Evolutionary conservation across 2,329 filamentous ascomycete species (phyloP), one percentile per base, ranked within the genome.

Genomic region (Epicoccum nigrum): DNA sequence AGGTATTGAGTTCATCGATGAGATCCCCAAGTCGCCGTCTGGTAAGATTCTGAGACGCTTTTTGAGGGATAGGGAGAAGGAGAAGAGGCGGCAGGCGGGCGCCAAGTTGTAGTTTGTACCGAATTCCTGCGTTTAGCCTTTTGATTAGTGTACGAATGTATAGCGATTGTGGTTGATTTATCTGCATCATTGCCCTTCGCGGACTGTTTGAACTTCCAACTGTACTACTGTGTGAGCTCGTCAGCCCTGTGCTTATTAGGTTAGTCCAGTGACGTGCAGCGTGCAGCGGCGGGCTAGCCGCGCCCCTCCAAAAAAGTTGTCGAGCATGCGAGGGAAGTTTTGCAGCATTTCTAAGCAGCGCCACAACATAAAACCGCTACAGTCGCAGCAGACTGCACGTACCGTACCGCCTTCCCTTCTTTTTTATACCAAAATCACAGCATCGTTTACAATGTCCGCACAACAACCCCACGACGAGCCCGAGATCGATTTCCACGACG

Each of bases 1-100:
- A 3, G 84, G 84, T 3, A 75, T 86, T 8, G 79, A 83, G 53
- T 74, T 74, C 21, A 65, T 74, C 15, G 71, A 74, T 30, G 66
- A 60, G 45, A 80, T 86, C 56, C 84, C 84, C 0, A 86, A 86
- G 74, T 83, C 79, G 35, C 81, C 83, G 0, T 84, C 81, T 53
- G 84, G 84, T 1, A 86, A 86, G 78, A 86, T 86, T 54, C 64
- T 86, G 57, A 71, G 85, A 41, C 80, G 84, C 45, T 70, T 89
- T 38, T 73, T 95, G 61, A 80, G 89, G 33, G 90, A 95, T 65
- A 82, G 83, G 65, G 90, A 94, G 74, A 88, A 80, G 76, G 86
- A 87, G 68, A 79, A 79, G 52, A 82, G 87, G 68, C 83, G 84
- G 68, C 80, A 81, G 61, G 76, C 81, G 54, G 86, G 86, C 0